Evolutionary conservation across 1,139 yeast genomes (phyloP), one percentile per base, ranked within the genome.

Genomic region (Suhomyces guaymorum): DNA sequence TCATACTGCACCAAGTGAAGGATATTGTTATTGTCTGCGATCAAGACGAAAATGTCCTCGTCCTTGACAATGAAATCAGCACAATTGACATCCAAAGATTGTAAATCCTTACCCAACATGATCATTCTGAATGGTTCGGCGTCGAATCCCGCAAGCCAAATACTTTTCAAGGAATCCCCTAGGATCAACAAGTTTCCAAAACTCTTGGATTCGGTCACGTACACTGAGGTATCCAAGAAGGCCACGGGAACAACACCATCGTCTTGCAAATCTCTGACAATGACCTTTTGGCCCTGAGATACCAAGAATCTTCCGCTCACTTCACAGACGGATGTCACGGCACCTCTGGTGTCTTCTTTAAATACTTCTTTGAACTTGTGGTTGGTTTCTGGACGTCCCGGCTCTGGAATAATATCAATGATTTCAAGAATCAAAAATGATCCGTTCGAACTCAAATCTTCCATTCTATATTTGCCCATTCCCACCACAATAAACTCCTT

Each of bases 81-180:
- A 47, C 79, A 73, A 37, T 61, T 67, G 1, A 85, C 84, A 49
- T 80, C 84, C 26, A 84, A 63, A 12, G 72, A 60, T 20, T 78
- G 73, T 24, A 78, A 69, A 55, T 90, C 96, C 51, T 84, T 85
- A 7, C 96, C 92, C 35, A 94, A 62, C 45, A 76, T 61, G 16
- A 87, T 70, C 82, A 92, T 80, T 45, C 97, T 68, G 58, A 86
- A 90, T 1, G 98, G 99, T 51, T 92, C 97, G 3, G 95, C 92
- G 54, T 90, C 96, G 60, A 89, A 90, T 1, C 97, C 97, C 16
- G 82, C 82, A 38, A 94, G 70, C 72, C 92, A 81, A 6, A 88
- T 69, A 46, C 95, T 84, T 47, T 86, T 84, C 58, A 81, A 70
- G 0, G 88, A 71, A 59, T 92, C 99, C 13, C 95, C 96, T 17